phyloP scores from a whole-genome alignment of 139 green algal genomes.

The Mesotaenium endlicherianum region DNA sequence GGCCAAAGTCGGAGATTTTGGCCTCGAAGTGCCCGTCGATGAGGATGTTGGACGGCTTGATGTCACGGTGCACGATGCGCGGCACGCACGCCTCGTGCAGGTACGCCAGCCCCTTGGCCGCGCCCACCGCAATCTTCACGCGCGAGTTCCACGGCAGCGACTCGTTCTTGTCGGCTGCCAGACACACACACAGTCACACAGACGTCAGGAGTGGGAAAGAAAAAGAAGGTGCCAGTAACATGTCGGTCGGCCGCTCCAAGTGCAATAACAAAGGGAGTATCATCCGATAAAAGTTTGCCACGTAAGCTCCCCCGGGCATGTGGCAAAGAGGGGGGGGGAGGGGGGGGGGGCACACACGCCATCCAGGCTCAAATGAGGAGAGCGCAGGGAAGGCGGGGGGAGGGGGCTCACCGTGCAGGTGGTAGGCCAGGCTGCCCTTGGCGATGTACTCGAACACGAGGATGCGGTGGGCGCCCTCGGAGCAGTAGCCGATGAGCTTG shows the following conservation, averaged over 20 bases:
- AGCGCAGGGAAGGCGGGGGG: too few species aligned
- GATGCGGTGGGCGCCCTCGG: slow-evolving; percentile 38
- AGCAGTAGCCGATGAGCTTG: slow-evolving; percentile 48
- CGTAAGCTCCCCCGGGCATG: too few species aligned
- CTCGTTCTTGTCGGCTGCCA: too few species aligned
- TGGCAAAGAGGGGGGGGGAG: too few species aligned
- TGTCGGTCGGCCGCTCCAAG: too few species aligned
- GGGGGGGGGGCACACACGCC: too few species aligned
- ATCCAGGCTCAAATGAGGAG: too few species aligned
- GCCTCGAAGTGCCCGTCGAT: slow-evolving; percentile 1
- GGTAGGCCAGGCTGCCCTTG: slow-evolving; percentile 33
- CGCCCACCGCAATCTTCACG: background rate
- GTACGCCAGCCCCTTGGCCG: slow-evolving; percentile 16
- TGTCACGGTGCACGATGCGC: slow-evolving; percentile 22
- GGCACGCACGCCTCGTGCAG: slow-evolving; percentile 12
- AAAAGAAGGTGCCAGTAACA: too few species aligned
- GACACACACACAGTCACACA: too few species aligned
- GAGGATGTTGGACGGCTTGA: slow-evolving; percentile 34
- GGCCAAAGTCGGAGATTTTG: slow-evolving; percentile 31
- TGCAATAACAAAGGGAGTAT: too few species aligned
- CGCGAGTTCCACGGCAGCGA: background rate
- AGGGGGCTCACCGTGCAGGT: slow-evolving; percentile 40
- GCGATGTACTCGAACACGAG: slow-evolving; percentile 55
- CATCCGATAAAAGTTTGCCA: too few species aligned
- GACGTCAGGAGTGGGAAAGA: too few species aligned